phyloP scores from a whole-genome alignment of 371 early-diverging fungal species.

The Haplosporangium sp. region DNA sequence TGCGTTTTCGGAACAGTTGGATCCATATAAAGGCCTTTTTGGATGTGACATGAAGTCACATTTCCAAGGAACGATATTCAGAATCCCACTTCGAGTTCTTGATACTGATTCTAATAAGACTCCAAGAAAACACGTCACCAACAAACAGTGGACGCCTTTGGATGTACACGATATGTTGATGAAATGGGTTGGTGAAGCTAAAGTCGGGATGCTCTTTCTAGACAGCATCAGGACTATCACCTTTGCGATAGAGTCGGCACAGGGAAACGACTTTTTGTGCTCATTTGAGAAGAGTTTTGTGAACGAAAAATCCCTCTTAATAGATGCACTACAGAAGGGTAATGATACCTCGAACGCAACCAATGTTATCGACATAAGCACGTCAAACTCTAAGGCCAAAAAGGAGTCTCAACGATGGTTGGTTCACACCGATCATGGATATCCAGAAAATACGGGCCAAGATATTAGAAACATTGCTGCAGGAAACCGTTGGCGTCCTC shows the following conservation, averaged over 20 bases:
- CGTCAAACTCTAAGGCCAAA: no score
- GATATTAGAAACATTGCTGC: background rate
- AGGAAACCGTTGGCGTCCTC: slow-evolving; percentile 14
- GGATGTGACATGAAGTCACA: slow-evolving; percentile 35
- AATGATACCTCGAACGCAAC: background rate
- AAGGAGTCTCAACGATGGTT: slow-evolving; percentile 10
- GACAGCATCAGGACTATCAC: slow-evolving; percentile 28
- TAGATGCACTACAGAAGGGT: background rate
- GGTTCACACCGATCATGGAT: slow-evolving; percentile 2
- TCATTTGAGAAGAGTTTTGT: background rate
- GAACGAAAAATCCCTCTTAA: background rate
- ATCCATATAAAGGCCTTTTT: slow-evolving; percentile 39
- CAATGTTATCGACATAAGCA: slow-evolving; percentile 4
- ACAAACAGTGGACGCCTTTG: slow-evolving; percentile 6
- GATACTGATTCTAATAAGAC: background rate
- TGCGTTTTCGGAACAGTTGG: slow-evolving; percentile 24
- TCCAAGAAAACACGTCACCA: background rate
- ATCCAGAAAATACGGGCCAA: background rate
- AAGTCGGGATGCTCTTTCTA: slow-evolving; percentile 48
- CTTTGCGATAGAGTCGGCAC: slow-evolving; percentile 11
- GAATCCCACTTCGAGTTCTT: slow-evolving; percentile 42
- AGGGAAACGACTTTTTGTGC: background rate
- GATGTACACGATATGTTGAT: slow-evolving; percentile 24
- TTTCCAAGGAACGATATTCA: slow-evolving; percentile 55
- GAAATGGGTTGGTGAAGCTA: slow-evolving; percentile 20